Conservation (phyloP, 306 rosid species). For the Dryas drummondii region DNA sequence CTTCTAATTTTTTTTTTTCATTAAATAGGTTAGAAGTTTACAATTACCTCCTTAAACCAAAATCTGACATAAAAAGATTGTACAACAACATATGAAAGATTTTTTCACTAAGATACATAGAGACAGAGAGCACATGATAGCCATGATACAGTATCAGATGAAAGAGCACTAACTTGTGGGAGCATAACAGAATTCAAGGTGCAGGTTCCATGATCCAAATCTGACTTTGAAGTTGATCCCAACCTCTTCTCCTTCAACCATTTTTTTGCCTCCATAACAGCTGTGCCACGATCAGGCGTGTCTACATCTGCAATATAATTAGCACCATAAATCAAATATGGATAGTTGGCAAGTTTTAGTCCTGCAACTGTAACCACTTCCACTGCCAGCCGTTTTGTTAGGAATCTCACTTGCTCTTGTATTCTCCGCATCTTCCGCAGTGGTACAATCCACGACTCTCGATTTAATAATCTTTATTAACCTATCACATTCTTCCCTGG, state of each 20-base stretch:
- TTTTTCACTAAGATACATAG: background rate
- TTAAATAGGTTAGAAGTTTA: background rate
- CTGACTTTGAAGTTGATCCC: slow-evolving; percentile 53
- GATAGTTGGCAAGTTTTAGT: background rate
- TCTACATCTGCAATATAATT: slow-evolving; percentile 38
- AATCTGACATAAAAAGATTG: background rate
- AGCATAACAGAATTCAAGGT: slow-evolving; percentile 36
- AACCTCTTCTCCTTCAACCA: slow-evolving; percentile 78
- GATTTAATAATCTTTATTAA: slow-evolving; percentile 69
- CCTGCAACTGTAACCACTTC: slow-evolving; percentile 27
- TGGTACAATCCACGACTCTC: slow-evolving; percentile 61
- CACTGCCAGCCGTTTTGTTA: slow-evolving; percentile 35
- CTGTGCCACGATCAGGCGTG: slow-evolving; percentile 58
- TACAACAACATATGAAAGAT: background rate
- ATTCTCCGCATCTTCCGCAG: slow-evolving; percentile 37
- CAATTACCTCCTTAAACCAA: background rate
- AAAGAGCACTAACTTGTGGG: slow-evolving; percentile 53
- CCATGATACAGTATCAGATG: slow-evolving; percentile 1
- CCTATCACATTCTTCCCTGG: slow-evolving; percentile 85
- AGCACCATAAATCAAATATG: slow-evolving; percentile 8
- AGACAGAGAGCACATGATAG: background rate
- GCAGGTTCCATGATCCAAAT: slow-evolving; percentile 49
- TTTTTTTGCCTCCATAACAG: slow-evolving; percentile 82
- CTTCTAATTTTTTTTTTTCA: background rate
- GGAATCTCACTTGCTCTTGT: slow-evolving; percentile 46